Evolutionary conservation across 1,139 yeast species (phyloP).

Genomic region (Debaryomycetaceae sp.): DNA sequence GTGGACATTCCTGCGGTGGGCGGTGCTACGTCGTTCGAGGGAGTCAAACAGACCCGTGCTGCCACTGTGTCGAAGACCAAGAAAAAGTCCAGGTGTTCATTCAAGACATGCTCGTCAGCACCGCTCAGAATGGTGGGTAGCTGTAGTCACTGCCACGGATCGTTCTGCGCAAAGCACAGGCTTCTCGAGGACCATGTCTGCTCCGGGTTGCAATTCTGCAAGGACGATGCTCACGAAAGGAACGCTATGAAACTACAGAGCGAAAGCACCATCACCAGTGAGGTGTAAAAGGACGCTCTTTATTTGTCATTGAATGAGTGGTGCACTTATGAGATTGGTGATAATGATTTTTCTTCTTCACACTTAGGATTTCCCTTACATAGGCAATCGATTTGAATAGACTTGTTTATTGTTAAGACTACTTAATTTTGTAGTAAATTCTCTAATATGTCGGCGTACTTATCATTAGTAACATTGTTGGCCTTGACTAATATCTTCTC

Average conservation of each 20-base stretch:
- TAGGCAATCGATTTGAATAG: not conserved
- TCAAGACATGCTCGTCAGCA: slow-evolving; percentile 56
- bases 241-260: slow-evolving; percentile 38
- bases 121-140: slow-evolving; percentile 86
- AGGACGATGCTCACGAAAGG: slow-evolving; percentile 66
- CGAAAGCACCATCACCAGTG: slow-evolving; percentile 40
- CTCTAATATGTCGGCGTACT: slow-evolving; percentile 57
- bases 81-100: slow-evolving; percentile 64
- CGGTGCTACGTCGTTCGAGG: slow-evolving; percentile 9
- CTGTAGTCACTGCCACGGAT: slow-evolving; percentile 82
- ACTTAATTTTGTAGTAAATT: slow-evolving; percentile 24
- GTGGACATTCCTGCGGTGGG: slow-evolving; percentile 16
- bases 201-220: slow-evolving; percentile 72
- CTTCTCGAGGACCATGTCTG: slow-evolving; percentile 83
- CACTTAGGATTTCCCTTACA: not conserved
- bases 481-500: slow-evolving; percentile 60
- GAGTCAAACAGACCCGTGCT: slow-evolving; percentile 9
- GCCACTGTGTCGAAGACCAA: slow-evolving; percentile 23
- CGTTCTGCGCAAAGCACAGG: slow-evolving; percentile 84
- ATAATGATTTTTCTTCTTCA: not conserved
- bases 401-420: not conserved
- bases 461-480: slow-evolving; percentile 73
- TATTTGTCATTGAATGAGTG: not conserved
- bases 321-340: not conserved
- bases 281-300: slow-evolving; percentile 14